These are phyloP conservation scores for Leucosporidium yakuticum DNA, from an alignment of 768 basidiomycete genomes.

Conservation along the genomic window DNA sequence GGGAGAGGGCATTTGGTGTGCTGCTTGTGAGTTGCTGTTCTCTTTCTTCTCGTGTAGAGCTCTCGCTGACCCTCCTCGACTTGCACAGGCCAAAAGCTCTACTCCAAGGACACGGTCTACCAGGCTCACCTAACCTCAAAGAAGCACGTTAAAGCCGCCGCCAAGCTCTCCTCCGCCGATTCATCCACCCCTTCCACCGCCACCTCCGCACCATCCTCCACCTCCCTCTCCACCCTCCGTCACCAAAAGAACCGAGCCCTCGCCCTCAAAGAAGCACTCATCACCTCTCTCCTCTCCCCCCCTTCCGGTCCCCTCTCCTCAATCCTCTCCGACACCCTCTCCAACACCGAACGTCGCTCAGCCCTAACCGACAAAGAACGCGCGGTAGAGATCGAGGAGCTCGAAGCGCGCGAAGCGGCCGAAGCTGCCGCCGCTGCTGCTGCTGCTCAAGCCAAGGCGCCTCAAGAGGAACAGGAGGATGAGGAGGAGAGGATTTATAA, in stretches of 20 bases:
- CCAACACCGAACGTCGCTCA: conserved; percentile 92
- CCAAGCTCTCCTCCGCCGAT: conserved; percentile 38
- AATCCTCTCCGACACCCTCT: conserved; percentile 79
- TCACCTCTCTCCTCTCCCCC: conserved; percentile 53
- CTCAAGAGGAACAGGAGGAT: conserved; percentile 60
- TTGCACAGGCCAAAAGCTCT: conserved; percentile 84
- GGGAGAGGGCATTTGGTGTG: conserved; percentile 74
- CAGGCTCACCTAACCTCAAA: conserved; percentile 92
- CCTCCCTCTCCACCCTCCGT: conserved; percentile 26
- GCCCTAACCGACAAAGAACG: conserved; percentile 96
- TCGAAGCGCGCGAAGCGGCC: conserved; percentile 43
- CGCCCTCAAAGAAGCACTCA: conserved; percentile 32
- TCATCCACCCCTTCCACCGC: conserved; percentile 38
- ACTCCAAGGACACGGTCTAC: conserved; percentile 96
- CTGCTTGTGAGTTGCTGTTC: conserved; percentile 32
- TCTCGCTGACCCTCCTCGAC: not conserved
- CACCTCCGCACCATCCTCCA: conserved; percentile 42
- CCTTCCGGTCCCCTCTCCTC: conserved; percentile 50
- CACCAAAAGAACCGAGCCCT: conserved; percentile 33
- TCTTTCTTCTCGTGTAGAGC: not conserved
- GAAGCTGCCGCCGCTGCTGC: conserved; percentile 40
- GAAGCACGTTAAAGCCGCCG: conserved; percentile 87
- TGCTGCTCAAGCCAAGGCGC: conserved; percentile 37
- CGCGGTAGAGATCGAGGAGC: conserved; percentile 67
- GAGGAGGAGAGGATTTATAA: conserved; percentile 97